Percentiles rank a stretch among this genome's conserved stretches.
These are phyloP conservation scores for Ustilago trichophora DNA, from an alignment of 1,284 basidiomycete genomes.

Conservation along the genomic window DNA sequence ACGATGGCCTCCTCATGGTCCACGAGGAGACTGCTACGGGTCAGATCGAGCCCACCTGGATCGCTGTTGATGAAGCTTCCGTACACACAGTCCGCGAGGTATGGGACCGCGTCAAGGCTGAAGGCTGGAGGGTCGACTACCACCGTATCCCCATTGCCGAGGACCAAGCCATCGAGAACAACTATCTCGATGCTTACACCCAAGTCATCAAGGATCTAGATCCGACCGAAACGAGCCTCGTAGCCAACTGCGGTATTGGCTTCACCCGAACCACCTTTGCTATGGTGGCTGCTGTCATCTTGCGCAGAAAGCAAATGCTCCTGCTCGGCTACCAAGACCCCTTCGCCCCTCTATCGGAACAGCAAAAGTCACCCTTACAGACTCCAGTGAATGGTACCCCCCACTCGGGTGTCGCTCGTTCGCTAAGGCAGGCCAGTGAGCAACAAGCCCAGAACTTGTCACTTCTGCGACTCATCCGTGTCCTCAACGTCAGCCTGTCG, in stretches of 20 bases:
- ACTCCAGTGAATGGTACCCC: conserved; percentile 29
- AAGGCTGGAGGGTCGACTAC: conserved; percentile 82
- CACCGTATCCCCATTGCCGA: conserved; percentile 85
- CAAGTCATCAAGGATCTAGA: conserved; percentile 82
- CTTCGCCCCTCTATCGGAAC: conserved; percentile 67
- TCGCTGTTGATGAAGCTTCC: conserved; percentile 82
- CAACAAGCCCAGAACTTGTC: conserved; percentile 86
- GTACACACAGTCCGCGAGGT: conserved; percentile 89
- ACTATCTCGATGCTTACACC: conserved; percentile 84
- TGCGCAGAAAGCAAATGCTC: conserved; percentile 87
- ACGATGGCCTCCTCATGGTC: conserved; percentile 88
- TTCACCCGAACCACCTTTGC: conserved; percentile 96
- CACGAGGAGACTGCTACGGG: conserved; percentile 76
- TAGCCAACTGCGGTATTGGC: conserved; percentile 98
- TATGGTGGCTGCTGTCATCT: conserved; percentile 90
- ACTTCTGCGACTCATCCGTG: conserved; percentile 81
- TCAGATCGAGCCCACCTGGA: conserved; percentile 83
- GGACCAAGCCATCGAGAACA: conserved; percentile 64
- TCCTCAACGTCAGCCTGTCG: conserved; percentile 79
- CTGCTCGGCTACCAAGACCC: conserved; percentile 80
- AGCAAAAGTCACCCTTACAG: conserved; percentile 32
- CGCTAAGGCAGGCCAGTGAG: conserved; percentile 66
- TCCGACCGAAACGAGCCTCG: conserved; percentile 81
- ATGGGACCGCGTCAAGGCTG: conserved; percentile 73
- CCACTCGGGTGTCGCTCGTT: conserved; percentile 42